Percentiles rank a stretch among this genome's conserved stretches.
phyloP scores from a whole-genome alignment of 2,329 filamentous ascomycete species.

The Keithomyces neogunnii region DNA sequence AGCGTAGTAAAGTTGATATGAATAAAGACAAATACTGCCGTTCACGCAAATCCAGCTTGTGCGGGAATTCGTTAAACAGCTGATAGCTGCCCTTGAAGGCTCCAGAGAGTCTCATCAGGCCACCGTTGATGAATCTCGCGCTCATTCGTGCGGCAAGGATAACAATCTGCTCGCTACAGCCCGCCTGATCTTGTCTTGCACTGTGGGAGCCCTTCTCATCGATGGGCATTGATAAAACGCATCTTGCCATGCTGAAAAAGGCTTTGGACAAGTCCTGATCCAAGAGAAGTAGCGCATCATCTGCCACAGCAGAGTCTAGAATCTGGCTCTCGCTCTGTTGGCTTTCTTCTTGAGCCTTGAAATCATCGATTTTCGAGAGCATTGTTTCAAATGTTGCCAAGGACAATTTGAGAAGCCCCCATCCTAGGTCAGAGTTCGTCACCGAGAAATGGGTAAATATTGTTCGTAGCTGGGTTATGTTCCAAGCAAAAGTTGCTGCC shows the following conservation, averaged over 20 bases:
- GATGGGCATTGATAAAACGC: conserved; percentile 20
- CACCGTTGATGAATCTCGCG: conserved; percentile 34
- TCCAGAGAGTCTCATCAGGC: conserved; percentile 33
- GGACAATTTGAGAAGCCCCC: conserved; percentile 35
- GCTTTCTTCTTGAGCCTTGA: conserved; percentile 27
- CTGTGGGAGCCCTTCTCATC: conserved; percentile 9
- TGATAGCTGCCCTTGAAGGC: conserved; percentile 42
- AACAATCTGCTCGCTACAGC: conserved; percentile 36
- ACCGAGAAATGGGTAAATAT: conserved; percentile 41
- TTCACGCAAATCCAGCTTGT: conserved; percentile 29
- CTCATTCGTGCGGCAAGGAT: conserved; percentile 37
- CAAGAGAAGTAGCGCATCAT: conserved; percentile 39
- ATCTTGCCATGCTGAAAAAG: conserved; percentile 40
- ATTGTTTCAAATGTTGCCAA: conserved; percentile 41
- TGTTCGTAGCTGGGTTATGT: conserved; percentile 40
- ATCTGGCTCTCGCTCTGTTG: conserved; percentile 29
- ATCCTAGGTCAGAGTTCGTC: conserved; percentile 35
- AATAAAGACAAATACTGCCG: conserved; percentile 44
- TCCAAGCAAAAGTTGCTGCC: conserved; percentile 40
- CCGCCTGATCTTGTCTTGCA: conserved; percentile 13
- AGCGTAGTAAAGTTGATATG: conserved; percentile 38
- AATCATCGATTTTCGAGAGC: conserved; percentile 35
- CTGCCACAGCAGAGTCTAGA: conserved; percentile 30
- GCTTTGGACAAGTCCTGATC: conserved; percentile 38
- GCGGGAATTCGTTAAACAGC: conserved; percentile 36